phyloP scores from a whole-genome alignment of 2,329 filamentous ascomycete species.

The Trichophyton benhamiae region DNA sequence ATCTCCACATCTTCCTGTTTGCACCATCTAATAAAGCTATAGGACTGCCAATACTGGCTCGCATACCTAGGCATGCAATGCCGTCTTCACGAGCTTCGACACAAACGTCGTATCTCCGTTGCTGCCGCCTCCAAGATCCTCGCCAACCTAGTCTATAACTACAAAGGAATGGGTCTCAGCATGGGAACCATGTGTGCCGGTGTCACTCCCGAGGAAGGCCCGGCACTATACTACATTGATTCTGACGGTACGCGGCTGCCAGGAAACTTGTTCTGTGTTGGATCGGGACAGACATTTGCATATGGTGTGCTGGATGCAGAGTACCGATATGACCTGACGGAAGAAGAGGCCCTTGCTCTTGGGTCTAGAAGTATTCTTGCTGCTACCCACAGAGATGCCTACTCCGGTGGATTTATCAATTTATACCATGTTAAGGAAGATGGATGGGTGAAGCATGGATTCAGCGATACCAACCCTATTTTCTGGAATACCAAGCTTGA shows the following conservation, averaged over 20 bases:
- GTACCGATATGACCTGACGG: constrained; percentile 78
- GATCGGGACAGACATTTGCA: constrained; percentile 94
- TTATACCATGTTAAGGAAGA: constrained; percentile 98
- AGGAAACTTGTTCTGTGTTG: constrained; percentile 96
- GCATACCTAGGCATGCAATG: constrained; percentile 98
- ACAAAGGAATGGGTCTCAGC: constrained; percentile 96
- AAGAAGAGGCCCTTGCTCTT: constrained; percentile 80
- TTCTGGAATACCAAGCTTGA: constrained; percentile 99
- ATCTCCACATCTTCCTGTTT: background rate
- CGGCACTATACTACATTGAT: constrained; percentile 98
- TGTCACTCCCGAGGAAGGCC: constrained; percentile 80
- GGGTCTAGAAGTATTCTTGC: constrained; percentile 87
- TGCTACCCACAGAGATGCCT: constrained; percentile 95
- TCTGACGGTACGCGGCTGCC: constrained; percentile 84
- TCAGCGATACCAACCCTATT: constrained; percentile 95
- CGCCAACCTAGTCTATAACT: constrained; percentile 92
- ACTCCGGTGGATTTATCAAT: constrained; percentile 97
- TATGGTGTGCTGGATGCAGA: constrained; percentile 96
- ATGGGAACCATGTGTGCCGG: constrained; percentile 99
- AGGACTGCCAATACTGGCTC: constrained; percentile 99
- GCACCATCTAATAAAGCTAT: constrained; percentile 1
- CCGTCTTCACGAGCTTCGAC: constrained; percentile 94
- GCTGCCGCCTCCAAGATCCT: constrained; percentile 97
- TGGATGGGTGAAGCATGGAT: constrained; percentile 97
- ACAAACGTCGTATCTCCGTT: constrained; percentile 97